Percentiles rank a stretch among this genome's conserved stretches.
phyloP scores from a whole-genome alignment of 2,329 filamentous ascomycete genomes.

The Talaromyces sp. region DNA sequence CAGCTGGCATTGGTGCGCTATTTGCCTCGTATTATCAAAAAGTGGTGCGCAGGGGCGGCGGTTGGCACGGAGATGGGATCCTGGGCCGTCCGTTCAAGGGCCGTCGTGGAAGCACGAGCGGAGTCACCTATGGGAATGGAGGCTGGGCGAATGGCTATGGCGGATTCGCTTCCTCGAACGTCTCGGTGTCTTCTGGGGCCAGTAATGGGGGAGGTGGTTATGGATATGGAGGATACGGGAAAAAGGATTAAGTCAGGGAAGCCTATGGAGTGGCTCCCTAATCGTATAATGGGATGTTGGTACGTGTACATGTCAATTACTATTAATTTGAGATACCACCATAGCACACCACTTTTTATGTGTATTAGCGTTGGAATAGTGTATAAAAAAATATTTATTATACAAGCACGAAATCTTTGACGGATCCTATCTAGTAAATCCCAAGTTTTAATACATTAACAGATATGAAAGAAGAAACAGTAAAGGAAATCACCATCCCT shows the following conservation, averaged over 20 bases:
- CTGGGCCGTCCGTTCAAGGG: constrained; percentile 41
- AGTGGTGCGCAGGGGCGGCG: constrained; percentile 17
- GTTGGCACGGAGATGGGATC: constrained; percentile 36
- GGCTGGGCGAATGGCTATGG: constrained; percentile 52
- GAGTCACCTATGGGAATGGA: constrained; percentile 51
- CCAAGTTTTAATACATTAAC: neutral
- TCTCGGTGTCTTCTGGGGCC: constrained; percentile 17
- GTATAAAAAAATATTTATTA: neutral
- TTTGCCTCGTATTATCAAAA: constrained; percentile 34
- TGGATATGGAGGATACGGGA: constrained; percentile 37
- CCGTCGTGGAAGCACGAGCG: constrained; percentile 41
- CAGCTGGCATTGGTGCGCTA: constrained; percentile 29
- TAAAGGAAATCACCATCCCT: constrained; percentile 36
- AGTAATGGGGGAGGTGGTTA: constrained; percentile 19
- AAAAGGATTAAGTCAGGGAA: constrained; percentile 32
- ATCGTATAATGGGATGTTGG: neutral
- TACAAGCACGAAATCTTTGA: neutral
- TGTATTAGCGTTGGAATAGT: neutral
- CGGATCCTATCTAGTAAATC: neutral
- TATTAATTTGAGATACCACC: neutral
- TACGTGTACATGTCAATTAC: neutral
- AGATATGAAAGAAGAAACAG: neutral
- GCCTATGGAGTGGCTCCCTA: neutral
- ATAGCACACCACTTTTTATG: neutral
- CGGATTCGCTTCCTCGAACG: constrained; percentile 43